Base-by-base conservation (phyloP, 2,329 filamentous ascomycete genomes). In the Colletotrichum orchidophilum region DNA sequence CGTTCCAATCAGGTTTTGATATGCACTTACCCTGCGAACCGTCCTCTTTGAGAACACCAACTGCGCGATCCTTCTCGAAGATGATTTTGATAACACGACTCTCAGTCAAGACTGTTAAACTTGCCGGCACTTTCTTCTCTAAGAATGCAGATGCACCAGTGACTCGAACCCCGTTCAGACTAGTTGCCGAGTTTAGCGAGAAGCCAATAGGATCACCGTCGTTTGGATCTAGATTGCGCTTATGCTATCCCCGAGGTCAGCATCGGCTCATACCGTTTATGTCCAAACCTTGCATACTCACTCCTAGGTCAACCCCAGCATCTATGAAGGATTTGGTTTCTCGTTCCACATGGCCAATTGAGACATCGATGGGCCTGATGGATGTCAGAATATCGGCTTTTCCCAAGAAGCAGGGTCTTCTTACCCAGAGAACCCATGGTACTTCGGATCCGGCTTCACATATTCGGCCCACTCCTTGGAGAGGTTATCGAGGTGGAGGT, bases 11-110 rank as follows among this genome's bases (percentile, higher is more conserved):
- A 11, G 1, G 1, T 0, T 13, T 0, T 21, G 12, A 11, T 3
- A n/a, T 1, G 5, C 1, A 31, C 69, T 61, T 21, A 63, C 69
- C 12, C 21, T 42, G 26, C n/a, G 67, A 61, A 24, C 63, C 63
- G 8, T 67, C 55, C 15, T 54, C 63, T n/a, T 50, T 62, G 11
- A 42, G 18, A 52, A 67, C 55, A 5, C 94, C 93, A 12, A 88
- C 91, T 72, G 94, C 94, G 55, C 86, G 88, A 77, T 91, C 88
- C 73, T 88, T 88, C 62, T 86, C 83, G 59, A 96, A 88, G 75
- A 96, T 93, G 78, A 97, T 83, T 80, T 92, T 93, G 80, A 90
- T 93, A 71, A 97, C 94, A 91, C 94, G 96, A 27, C 94, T 93
- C 78, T 97, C 92, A 78, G 94, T 97, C 71, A 97, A 85, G 71